phyloP scores from a whole-genome alignment of 805 yeast species.

The Ogataea salicorniae region DNA sequence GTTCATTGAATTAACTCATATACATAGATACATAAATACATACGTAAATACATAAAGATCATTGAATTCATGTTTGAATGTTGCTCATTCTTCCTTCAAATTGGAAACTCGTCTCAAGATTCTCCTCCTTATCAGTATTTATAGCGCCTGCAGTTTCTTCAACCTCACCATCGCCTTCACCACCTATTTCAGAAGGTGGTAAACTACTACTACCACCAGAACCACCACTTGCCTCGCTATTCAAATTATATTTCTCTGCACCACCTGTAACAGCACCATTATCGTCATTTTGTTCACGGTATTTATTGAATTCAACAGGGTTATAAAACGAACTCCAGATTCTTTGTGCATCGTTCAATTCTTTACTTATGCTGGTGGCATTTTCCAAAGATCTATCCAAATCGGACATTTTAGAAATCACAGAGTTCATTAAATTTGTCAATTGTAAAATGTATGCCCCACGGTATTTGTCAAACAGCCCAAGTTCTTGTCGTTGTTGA shows the following conservation, averaged over 20 bases:
- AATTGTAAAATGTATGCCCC: constrained; percentile 16
- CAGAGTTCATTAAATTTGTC: constrained; percentile 18
- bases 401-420: constrained; percentile 13
- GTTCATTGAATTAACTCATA: not conserved
- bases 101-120: constrained; percentile 14
- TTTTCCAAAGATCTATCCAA: constrained; percentile 18
- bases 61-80: not conserved
- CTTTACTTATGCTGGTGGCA: constrained; percentile 18
- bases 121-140: not conserved
- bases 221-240: not conserved
- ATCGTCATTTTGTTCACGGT: too few relatives aligned
- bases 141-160: not conserved
- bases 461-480: constrained; percentile 15
- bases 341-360: constrained; percentile 14
- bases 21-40: not conserved
- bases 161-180: not conserved
- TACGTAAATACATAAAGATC: not conserved
- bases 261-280: too few relatives aligned
- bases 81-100: constrained; percentile 26
- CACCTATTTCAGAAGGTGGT: not conserved
- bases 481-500: constrained; percentile 8
- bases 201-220: not conserved
- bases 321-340: constrained; percentile 22
- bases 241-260: too few relatives aligned
- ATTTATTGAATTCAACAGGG: constrained; percentile 14